Evolutionary conservation across 805 yeast genomes (phyloP), one percentile per base, ranked within the genome.

Genomic region (Barnettozyma californica): DNA sequence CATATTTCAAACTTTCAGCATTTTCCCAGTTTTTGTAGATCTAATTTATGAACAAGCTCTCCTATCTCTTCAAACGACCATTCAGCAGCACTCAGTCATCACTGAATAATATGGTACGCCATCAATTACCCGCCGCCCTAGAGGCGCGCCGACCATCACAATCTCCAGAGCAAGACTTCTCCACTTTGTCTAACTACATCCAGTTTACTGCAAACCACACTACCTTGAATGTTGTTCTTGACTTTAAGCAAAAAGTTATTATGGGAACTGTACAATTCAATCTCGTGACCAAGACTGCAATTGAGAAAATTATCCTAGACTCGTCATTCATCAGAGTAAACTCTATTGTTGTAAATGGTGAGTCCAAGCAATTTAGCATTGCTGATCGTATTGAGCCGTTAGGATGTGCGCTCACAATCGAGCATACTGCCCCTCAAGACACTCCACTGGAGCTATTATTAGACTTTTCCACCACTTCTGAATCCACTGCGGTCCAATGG

Each of bases 401-500:
- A 47, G 92, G 92, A 3, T 70, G 84, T 1, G 74, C 83, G 3
- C 65, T 84, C 46, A 61, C 57, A 8, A 51, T 62, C 42, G 21
- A 29, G 4, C 39, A 35, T 23, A 36, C 54, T 1, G 45, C 55
- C n/a, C 41, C 49, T 1, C 39, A 41, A 10, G 52, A 51, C 23
- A 14, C 45, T 3, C 16, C 37, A 3, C 48, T 67, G 16, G 51
- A 58, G 8, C 55, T 83, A 27, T 56, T 59, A 27, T 64, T 87
- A 26, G 68, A 65, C n/a, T 90, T 81, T 57, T 69, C 74, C 50
- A 89, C 97, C 35, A 89, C 96, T 1, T 68, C 70, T 7, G 65
- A 78, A 20, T 84, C 95, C 61, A 87, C 96, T 1, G 96, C 96
- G 4, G 70, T 89, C 51, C 96, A 90, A 66, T 90, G 94, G 81